These are phyloP conservation scores for Diutina siamensis DNA, from an alignment of 1,139 yeast genomes.

Conservation along the genomic window DNA sequence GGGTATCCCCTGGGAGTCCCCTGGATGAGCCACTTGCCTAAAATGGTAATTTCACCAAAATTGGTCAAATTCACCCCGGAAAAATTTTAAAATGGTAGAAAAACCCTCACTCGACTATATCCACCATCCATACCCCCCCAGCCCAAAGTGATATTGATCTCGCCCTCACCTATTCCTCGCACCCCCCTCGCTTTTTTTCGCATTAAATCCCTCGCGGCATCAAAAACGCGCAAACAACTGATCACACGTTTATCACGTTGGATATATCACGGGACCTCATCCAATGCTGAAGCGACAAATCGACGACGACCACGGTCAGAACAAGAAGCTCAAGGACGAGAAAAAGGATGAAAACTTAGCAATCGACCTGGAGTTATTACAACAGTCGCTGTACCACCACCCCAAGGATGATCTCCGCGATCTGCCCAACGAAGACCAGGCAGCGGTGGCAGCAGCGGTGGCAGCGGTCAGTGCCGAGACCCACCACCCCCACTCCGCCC, in stretches of 20 bases:
- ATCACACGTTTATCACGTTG: not conserved
- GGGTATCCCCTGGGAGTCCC: too few relatives aligned
- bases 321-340: constrained; percentile 18
- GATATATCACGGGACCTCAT: constrained; percentile 4
- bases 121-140: too few relatives aligned
- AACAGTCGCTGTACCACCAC: constrained; percentile 24
- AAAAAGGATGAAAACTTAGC: constrained; percentile 26
- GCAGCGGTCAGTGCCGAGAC: constrained; percentile 12
- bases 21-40: too few relatives aligned
- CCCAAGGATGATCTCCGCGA: constrained; percentile 10
- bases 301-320: constrained; percentile 12
- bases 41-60: too few relatives aligned
- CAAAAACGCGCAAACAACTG: not conserved
- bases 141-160: too few relatives aligned
- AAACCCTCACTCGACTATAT: too few relatives aligned
- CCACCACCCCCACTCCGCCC: constrained; percentile 14
- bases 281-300: constrained; percentile 16
- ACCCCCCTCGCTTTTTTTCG: too few relatives aligned
- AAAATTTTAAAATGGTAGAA: too few relatives aligned
- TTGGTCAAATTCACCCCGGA: too few relatives aligned
- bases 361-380: constrained; percentile 38
- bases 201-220: too few relatives aligned
- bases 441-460: constrained; percentile 18
- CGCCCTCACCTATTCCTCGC: too few relatives aligned
- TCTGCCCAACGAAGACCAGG: constrained; percentile 12